Evolutionary conservation across 306 rosid genomes (phyloP).

Genomic region (Cucumis sativus): Cucumber_9930_V3 NC_026658.2:11800001-11800500

Average conservation of each 20-base stretch:
- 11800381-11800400: neutral
- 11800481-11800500: too few relatives aligned
- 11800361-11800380: neutral
- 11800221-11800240: slow-evolving; percentile 36
- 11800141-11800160: slow-evolving; percentile 63
- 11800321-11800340: neutral
- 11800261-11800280: slow-evolving; percentile 10
- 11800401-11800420: too few relatives aligned
- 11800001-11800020: too few relatives aligned
- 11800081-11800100: slow-evolving; percentile 10
- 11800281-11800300: neutral
- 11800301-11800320: neutral
- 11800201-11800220: slow-evolving; percentile 48
- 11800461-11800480: too few relatives aligned
- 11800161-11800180: slow-evolving; percentile 53
- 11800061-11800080: neutral
- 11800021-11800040: neutral
- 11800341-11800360: neutral
- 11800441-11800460: too few relatives aligned
- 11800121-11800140: slow-evolving; percentile 63
- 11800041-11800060: neutral
- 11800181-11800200: slow-evolving; percentile 57
- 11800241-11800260: slow-evolving; percentile 22
- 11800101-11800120: slow-evolving; percentile 25
- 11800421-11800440: neutral